A percentile compares a stretch with the other conserved stretches of the same genome.
phyloP scores from a whole-genome alignment of 371 early-diverging fungal genomes.

The Funneliformis caledonium region DNA sequence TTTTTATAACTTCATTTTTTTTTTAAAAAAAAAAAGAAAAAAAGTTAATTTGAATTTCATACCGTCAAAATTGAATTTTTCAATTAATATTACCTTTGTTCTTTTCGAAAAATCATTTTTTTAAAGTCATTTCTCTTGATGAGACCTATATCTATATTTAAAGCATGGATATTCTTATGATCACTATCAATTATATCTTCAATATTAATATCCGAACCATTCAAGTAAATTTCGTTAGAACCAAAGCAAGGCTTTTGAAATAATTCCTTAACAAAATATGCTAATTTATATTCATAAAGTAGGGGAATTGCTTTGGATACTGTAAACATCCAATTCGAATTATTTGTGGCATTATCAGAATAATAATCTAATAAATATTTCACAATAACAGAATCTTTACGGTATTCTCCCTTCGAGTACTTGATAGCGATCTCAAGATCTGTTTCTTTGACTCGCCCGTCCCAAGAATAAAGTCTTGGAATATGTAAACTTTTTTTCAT shows the following conservation, averaged over 20 bases:
- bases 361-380: constrained; percentile 26
- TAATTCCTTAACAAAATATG: not conserved
- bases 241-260: constrained; percentile 16
- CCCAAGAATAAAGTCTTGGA: not conserved
- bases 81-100: not conserved
- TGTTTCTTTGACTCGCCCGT: not conserved
- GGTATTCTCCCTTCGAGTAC: no score
- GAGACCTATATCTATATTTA: not conserved
- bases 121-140: not conserved
- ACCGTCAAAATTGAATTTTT: no score
- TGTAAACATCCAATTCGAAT: constrained; percentile 20
- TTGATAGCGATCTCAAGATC: not conserved
- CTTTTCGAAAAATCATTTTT: no score
- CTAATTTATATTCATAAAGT: not conserved
- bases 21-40: no score
- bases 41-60: no score
- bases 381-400: not conserved
- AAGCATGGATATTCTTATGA: not conserved
- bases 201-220: not conserved
- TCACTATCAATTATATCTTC: not conserved
- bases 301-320: not conserved
- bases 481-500: constrained; percentile 2
- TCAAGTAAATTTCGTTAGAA: not conserved
- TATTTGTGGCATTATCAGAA: not conserved
- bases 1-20: no score